phyloP scores from a whole-genome alignment of 176 grass and related monocot genomes.

The Neostapfia colusana region DNA sequence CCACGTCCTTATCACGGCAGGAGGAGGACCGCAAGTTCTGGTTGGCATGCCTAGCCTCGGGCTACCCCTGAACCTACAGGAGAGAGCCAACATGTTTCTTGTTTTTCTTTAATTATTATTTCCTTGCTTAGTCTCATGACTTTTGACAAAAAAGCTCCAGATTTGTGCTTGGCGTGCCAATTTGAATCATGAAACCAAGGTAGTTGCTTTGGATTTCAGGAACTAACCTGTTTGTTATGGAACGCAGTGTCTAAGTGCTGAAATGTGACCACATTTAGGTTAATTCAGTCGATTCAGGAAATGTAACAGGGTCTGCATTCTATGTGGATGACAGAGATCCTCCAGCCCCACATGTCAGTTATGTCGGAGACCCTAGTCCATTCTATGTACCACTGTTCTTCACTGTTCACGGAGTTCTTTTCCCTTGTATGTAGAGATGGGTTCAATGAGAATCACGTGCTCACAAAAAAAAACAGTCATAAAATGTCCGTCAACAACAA shows the following conservation, averaged over 20 bases:
- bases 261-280: neutral
- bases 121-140: neutral
- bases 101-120: neutral
- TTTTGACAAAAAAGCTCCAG: neutral
- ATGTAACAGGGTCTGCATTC: neutral
- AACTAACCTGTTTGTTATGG: conserved; percentile 2
- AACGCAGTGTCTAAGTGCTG: neutral
- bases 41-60: no score
- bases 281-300: neutral
- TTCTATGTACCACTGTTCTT: neutral
- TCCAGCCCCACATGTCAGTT: no score
- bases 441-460: neutral
- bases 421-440: neutral
- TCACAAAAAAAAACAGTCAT: neutral
- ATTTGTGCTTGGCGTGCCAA: conserved; percentile 5
- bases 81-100: neutral
- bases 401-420: neutral
- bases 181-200: neutral
- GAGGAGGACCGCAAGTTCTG: no score
- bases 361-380: no score
- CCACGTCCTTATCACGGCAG: no score
- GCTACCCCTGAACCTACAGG: no score
- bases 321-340: no score
- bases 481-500: no score
- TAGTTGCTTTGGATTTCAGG: neutral